Evolutionary conservation across 805 yeast species (phyloP), one percentile per base, ranked within the genome.

Genomic region (Wickerhamomyces bisporus): DNA sequence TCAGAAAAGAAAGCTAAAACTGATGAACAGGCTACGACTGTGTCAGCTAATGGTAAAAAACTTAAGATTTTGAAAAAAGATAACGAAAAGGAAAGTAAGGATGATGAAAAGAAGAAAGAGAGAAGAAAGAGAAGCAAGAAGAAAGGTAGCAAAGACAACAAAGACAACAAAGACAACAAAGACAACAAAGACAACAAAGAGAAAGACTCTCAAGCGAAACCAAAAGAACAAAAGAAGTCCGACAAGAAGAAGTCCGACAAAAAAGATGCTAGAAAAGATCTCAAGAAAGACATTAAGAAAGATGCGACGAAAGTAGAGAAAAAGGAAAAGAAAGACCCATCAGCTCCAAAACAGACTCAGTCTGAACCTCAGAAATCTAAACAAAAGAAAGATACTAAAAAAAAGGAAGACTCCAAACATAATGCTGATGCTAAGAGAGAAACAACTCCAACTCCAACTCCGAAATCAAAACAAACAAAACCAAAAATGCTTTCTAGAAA

Each of bases 181-280:
- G 38, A 39, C 19, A 30, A 41, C 35, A 36, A 41, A 29, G 31
- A 38, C 26, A 38, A 37, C 33, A 32, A 43, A 26, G 35, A 32
- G 5, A 17, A 11, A 7, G 26, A 39, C 38, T 15, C 35, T 15
- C 7, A 11, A 13, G 24, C 11, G 26, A 20, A 33, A 36, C 12
- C 19, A 34, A 14, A 10, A 21, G 25, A 24, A 26, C 11, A 21
- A 26, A 30, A 23, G 29, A 12, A 6, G n/a, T 6, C 10, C n/a
- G n/a, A n/a, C n/a, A n/a, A 18, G 17, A 9, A 27, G 5, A 18
- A 26, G n/a, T n/a, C n/a, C n/a, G n/a, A n/a, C n/a, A 33, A 24
- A 18, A 21, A 23, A 23, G 30, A 12, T 23, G n/a, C 25, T 26
- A n/a, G 16, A 16, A 24, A 25, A 14, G 28, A 14, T n/a, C 14